These are phyloP conservation scores for Rhizopogon parksii DNA, from an alignment of 1,284 basidiomycete genomes.

Conservation along the genomic window DNA sequence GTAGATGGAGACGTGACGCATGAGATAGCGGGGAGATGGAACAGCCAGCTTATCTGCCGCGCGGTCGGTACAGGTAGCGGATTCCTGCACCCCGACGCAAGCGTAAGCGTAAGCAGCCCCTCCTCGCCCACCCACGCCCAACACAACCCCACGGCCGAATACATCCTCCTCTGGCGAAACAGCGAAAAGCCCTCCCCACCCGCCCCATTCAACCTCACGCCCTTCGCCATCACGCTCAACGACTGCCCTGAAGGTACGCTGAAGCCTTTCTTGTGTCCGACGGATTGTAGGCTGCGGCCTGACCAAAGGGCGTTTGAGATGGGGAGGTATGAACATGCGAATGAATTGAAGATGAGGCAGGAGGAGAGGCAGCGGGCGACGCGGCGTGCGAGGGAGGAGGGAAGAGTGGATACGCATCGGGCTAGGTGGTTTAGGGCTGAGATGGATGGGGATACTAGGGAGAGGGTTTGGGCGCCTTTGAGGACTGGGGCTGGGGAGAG, in stretches of 20 bases:
- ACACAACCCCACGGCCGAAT: conserved; percentile 45
- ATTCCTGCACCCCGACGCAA: conserved; percentile 70
- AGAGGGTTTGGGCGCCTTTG: conserved; percentile 77
- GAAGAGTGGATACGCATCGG: conserved; percentile 64
- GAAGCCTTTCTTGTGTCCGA: conserved; percentile 74
- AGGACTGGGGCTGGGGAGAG: conserved; percentile 41
- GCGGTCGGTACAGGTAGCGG: conserved; percentile 59
- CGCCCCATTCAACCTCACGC: conserved; percentile 91
- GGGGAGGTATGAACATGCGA: conserved; percentile 88
- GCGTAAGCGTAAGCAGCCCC: conserved; percentile 41
- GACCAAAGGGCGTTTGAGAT: conserved; percentile 95
- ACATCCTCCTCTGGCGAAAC: conserved; percentile 89
- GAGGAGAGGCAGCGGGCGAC: conserved; percentile 86
- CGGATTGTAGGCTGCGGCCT: conserved; percentile 90
- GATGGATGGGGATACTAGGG: conserved; percentile 80
- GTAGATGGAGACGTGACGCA: conserved; percentile 62
- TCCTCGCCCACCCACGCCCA: conserved; percentile 30
- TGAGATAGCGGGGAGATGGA: conserved; percentile 96
- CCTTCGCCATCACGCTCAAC: conserved; percentile 90
- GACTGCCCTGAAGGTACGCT: conserved; percentile 68
- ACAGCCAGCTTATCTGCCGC: conserved; percentile 87
- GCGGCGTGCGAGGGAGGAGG: conserved; percentile 72
- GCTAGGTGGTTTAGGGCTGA: conserved; percentile 79
- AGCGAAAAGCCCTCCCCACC: conserved; percentile 62
- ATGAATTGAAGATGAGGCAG: conserved; percentile 79